These are phyloP conservation scores for Gossypium thurberi DNA, from an alignment of 345 rosid species.

Conservation along the genomic window DNA sequence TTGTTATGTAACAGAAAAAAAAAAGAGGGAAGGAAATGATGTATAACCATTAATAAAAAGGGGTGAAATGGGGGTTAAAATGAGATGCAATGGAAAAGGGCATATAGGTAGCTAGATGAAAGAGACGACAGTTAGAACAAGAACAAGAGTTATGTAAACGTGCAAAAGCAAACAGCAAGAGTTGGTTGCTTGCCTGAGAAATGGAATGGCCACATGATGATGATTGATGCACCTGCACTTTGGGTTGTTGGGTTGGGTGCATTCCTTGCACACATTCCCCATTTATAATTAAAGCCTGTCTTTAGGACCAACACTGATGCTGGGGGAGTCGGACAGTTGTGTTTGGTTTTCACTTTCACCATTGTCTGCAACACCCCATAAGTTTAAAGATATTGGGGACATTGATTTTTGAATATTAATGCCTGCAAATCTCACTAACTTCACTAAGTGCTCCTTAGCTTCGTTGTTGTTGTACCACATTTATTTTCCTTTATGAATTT, in stretches of 20 bases:
- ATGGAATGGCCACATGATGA: constrained; percentile 1
- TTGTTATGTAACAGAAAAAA: too few relatives aligned
- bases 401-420: not conserved
- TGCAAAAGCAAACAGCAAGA: not conserved
- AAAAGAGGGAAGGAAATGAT: too few relatives aligned
- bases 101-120: not conserved
- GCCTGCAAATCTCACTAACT: not conserved
- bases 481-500: not conserved
- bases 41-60: not conserved
- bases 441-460: not conserved
- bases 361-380: not conserved
- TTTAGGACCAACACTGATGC: constrained; percentile 9
- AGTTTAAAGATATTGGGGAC: not conserved
- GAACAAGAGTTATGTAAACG: not conserved
- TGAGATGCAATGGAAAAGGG: not conserved
- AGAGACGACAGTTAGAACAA: not conserved
- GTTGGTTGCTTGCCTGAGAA: not conserved
- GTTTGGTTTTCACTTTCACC: not conserved
- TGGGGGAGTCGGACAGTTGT: not conserved
- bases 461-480: not conserved
- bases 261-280: constrained; percentile 7
- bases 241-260: constrained; percentile 31
- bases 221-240: not conserved
- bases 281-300: not conserved
- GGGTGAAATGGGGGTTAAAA: not conserved